Conservation (phyloP, 73 alveolate genomes). For the Paramecium sexaurelia region DNA sequence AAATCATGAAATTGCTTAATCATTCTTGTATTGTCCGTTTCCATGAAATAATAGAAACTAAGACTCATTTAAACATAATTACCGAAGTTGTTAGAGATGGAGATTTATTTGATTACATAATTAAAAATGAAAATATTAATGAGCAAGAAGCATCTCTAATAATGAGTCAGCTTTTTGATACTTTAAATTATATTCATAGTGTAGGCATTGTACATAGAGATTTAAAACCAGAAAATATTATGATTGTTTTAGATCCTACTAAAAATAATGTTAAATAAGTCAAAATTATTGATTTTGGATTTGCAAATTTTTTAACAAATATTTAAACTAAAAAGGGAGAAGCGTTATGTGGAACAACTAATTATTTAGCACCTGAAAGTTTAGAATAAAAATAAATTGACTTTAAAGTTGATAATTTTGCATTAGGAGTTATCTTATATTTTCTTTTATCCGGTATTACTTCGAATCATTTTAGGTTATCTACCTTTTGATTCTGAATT, state of each 20-base stretch:
- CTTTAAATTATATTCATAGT: constrained; percentile 78
- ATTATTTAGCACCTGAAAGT: constrained; percentile 93
- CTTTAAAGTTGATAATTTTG: constrained; percentile 59
- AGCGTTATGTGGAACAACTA: constrained; percentile 91
- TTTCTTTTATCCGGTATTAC: constrained; percentile 49
- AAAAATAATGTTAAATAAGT: constrained; percentile 67
- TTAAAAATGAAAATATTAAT: constrained; percentile 60
- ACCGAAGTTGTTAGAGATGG: constrained; percentile 76
- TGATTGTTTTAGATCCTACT: constrained; percentile 73
- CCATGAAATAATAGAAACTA: constrained; percentile 70
- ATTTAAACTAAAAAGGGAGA: constrained; percentile 70
- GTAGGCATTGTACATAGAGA: constrained; percentile 94
- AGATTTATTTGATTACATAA: constrained; percentile 80
- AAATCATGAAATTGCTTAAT: constrained; percentile 65
- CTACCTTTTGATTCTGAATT: constrained; percentile 53
- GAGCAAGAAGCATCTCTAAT: constrained; percentile 81
- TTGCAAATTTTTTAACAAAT: constrained; percentile 65
- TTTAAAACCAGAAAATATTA: constrained; percentile 92
- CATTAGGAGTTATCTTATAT: constrained; percentile 48
- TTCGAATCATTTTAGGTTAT: background rate
- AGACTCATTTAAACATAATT: constrained; percentile 67
- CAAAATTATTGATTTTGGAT: constrained; percentile 82
- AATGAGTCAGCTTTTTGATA: constrained; percentile 68
- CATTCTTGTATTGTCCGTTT: constrained; percentile 76
- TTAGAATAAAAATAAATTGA: constrained; percentile 78